Evolutionary conservation across 208 protist genomes (phyloP), one percentile per base, ranked within the genome.

Genomic region (Trypanosoma scelopori): DNA sequence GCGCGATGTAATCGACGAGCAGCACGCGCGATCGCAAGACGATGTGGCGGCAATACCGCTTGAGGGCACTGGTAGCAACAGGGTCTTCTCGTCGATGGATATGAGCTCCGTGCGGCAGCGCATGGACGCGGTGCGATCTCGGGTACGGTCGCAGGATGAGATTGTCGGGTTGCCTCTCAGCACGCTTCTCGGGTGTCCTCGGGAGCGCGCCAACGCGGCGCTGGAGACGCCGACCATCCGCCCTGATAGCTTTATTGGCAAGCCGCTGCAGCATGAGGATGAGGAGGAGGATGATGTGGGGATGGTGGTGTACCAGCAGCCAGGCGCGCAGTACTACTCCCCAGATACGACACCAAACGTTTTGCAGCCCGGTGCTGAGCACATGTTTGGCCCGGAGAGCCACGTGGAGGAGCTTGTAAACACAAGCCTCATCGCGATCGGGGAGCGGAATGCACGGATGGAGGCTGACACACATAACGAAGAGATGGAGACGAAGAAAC

Each of bases 11-110:
- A 71, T 81, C 66, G 51, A 48, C n/a, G 59, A 69, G 30, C 56
- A 65, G 46, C 69, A 67, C 30, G 60, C 76, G 48, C 74, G 68
- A 37, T 53, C 79, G 27, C 75, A 65, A 20, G 71, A 74, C 15
- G 71, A 76, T 28, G 59, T 69, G 0, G 69, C 78, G 12, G 84
- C 81, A 25, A 87, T 91, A 51, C 84, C 84, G 28, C 66, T 91
- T 30, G 82, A 91, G 73, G 65, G 57, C 32, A 74, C 45, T 56
- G 84, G 78, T 50, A 72, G 78, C 20, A 47, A 52, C 15, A 59
- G 65, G n/a, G 51, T 69, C 20, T 71, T 84, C 39, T 60, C 66
- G 7, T 37, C 13, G 18, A 65, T 62, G n/a, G 65, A 82, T 55
- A 62, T 84, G 0, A 65, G 57, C 25, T 49, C 52, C 35, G 62